A percentile compares a stretch with the other conserved stretches of the same genome.
These are phyloP conservation scores for Fistulina hepatica DNA, from an alignment of 1,284 basidiomycete genomes.

Conservation along the genomic window DNA sequence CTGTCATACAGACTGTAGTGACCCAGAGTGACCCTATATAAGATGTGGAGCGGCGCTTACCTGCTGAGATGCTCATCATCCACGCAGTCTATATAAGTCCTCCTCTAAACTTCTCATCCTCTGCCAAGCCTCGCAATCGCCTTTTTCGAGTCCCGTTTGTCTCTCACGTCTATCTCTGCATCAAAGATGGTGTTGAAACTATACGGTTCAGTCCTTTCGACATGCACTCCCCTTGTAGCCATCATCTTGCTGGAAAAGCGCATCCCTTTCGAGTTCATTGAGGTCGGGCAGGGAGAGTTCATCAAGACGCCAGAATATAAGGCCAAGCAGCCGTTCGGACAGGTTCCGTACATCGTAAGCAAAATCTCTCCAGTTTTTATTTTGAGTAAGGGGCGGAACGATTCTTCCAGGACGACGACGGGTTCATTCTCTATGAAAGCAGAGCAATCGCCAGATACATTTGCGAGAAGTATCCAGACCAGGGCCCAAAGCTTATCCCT, in stretches of 20 bases:
- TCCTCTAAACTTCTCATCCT: no score
- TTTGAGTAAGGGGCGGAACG: neutral
- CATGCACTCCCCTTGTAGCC: slow-evolving; percentile 33
- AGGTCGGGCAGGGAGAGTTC: slow-evolving; percentile 4
- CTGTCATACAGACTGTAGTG: no score
- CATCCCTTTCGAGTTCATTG: slow-evolving; percentile 8
- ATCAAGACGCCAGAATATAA: slow-evolving; percentile 8
- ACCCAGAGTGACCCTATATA: no score
- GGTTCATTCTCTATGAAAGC: slow-evolving; percentile 8
- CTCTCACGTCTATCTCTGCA: no score
- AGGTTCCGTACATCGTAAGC: slow-evolving; percentile 8
- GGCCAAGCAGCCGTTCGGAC: slow-evolving; percentile 8
- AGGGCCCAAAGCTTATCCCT: slow-evolving; percentile 19
- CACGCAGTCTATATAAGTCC: no score
- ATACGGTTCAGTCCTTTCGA: slow-evolving; percentile 15
- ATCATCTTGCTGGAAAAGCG: slow-evolving; percentile 36
- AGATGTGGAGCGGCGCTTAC: no score
- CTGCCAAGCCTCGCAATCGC: no score
- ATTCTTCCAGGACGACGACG: slow-evolving; percentile 7
- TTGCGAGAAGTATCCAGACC: slow-evolving; percentile 9
- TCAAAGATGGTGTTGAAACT: neutral
- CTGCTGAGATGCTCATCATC: no score
- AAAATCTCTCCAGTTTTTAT: neutral
- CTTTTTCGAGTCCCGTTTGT: no score
- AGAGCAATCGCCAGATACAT: slow-evolving; percentile 13